These are phyloP conservation scores for Magnolia changhungtana DNA, from an alignment of 164 flowering plant species.

Conservation along the genomic window DNA sequence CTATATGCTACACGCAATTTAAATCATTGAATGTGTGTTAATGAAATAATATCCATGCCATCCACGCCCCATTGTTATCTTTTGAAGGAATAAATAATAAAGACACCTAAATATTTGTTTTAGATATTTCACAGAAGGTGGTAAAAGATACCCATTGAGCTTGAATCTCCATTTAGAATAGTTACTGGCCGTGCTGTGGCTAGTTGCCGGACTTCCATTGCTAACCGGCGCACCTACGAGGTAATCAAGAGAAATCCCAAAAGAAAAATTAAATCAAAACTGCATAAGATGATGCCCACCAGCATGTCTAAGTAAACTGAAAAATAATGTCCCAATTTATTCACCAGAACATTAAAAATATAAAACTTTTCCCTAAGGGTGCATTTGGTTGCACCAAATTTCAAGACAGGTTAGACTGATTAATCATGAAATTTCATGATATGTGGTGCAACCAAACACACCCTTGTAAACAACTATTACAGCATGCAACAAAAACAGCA, in stretches of 20 bases:
- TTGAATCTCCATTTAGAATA: slow-evolving; percentile 61
- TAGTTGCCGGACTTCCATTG: slow-evolving; percentile 65
- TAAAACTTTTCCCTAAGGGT: too few relatives aligned
- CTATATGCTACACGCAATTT: not conserved
- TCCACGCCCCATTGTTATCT: not conserved
- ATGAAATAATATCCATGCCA: not conserved
- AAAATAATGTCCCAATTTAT: not conserved
- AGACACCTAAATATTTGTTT: not conserved
- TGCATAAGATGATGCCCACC: not conserved
- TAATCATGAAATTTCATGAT: too few relatives aligned
- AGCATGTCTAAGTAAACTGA: not conserved
- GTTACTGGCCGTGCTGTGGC: slow-evolving; percentile 61
- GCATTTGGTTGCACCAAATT: too few relatives aligned
- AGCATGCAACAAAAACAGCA: too few relatives aligned
- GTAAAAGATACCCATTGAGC: slow-evolving; percentile 37
- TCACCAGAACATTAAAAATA: too few relatives aligned
- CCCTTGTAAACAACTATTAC: too few relatives aligned
- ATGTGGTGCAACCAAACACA: too few relatives aligned
- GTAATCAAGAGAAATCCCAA: not conserved
- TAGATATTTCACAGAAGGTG: not conserved
- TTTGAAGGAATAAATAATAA: not conserved
- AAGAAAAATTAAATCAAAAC: not conserved
- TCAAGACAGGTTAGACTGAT: too few relatives aligned
- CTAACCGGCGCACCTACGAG: slow-evolving; percentile 66
- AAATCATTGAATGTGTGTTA: not conserved